These are phyloP conservation scores for Diaporthe sp. DNA, from an alignment of 2,329 filamentous ascomycete species.

Conservation along the genomic window DNA sequence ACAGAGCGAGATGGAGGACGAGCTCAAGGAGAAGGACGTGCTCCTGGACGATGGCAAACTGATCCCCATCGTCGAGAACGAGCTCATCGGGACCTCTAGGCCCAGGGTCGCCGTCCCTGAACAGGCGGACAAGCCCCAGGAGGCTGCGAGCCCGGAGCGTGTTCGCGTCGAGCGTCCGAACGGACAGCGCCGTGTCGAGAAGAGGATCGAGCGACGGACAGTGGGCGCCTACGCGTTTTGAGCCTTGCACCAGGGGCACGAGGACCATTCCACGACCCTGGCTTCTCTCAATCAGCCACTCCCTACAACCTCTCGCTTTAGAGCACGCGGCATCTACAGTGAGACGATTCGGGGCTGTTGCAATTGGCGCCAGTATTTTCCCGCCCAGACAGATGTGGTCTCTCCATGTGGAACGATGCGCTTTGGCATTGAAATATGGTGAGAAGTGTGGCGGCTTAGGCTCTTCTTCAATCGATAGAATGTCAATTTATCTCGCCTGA, in stretches of 20 bases:
- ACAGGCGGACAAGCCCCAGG: not conserved
- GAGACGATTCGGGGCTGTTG: not conserved
- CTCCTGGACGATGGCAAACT: constrained; percentile 1
- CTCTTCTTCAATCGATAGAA: not conserved
- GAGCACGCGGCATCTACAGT: not conserved
- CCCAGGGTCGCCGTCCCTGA: not conserved
- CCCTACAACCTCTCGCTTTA: not conserved
- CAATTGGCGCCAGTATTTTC: too few relatives aligned
- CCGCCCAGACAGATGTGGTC: not conserved
- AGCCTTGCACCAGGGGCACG: not conserved
- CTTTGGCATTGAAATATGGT: not conserved
- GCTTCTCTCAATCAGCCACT: not conserved
- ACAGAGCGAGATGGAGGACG: constrained; percentile 19
- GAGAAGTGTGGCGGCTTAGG: not conserved
- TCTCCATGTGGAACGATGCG: too few relatives aligned
- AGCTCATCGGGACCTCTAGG: not conserved
- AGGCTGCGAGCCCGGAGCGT: not conserved
- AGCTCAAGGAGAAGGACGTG: constrained; percentile 52
- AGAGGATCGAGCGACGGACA: not conserved
- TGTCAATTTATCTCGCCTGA: not conserved
- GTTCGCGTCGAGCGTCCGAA: not conserved
- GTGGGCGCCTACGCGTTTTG: not conserved
- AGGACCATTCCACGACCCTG: too few relatives aligned
- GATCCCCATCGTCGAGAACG: not conserved
- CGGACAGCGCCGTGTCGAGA: not conserved